Conservation (phyloP, 2,329 filamentous ascomycete species). For the Diaporthe humulicola region DNA sequence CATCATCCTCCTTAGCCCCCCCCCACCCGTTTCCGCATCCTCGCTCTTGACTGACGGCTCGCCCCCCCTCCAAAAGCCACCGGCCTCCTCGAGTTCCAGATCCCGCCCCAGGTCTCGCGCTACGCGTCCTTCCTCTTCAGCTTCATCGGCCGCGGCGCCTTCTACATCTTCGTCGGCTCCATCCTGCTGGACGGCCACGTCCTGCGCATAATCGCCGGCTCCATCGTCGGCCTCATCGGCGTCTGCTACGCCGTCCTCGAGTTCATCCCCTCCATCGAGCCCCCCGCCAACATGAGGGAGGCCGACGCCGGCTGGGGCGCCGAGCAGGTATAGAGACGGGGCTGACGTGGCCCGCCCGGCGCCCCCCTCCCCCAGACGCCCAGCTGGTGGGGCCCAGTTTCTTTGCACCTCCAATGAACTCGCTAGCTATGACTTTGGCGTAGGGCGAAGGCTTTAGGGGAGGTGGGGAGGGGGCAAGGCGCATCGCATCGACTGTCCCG, state of each 20-base stretch:
- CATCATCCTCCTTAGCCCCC: neutral
- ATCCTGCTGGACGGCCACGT: constrained; percentile 80
- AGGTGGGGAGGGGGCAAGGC: neutral
- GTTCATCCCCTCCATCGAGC: constrained; percentile 83
- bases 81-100: constrained; percentile 80
- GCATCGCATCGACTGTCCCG: neutral
- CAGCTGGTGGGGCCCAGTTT: neutral
- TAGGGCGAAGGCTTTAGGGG: no score
- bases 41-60: neutral
- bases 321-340: constrained; percentile 74
- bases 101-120: constrained; percentile 90
- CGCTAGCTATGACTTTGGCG: neutral
- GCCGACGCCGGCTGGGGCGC: constrained; percentile 82
- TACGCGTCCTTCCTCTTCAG: constrained; percentile 99
- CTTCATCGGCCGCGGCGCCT: constrained; percentile 94
- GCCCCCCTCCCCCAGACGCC: neutral
- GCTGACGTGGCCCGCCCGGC: neutral
- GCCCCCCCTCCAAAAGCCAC: constrained; percentile 22
- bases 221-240: constrained; percentile 82
- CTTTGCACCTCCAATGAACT: neutral
- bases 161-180: constrained; percentile 95
- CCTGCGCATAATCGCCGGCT: constrained; percentile 81
- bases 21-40: neutral
- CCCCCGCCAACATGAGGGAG: constrained; percentile 85
- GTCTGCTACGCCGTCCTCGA: constrained; percentile 82